A percentile compares a stretch with the other conserved stretches of the same genome.
Conservation (phyloP, 768 basidiomycete species). For the Crassisporium funariophilum region DNA sequence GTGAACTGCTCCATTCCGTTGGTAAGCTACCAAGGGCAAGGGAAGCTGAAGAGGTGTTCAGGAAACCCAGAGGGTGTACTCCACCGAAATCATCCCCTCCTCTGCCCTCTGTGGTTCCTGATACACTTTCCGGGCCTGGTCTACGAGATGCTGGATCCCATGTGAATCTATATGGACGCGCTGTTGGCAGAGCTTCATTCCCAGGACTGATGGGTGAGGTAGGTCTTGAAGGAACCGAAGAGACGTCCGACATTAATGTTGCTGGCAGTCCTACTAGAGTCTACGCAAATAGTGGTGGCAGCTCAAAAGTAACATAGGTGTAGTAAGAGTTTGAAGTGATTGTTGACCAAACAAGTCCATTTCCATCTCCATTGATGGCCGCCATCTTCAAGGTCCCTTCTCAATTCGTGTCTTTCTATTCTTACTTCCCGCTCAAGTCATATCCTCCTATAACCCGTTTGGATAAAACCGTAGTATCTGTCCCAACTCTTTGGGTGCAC, state of each 20-base stretch:
- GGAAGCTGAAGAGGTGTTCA: conserved; percentile 50
- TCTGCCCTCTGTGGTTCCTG: conserved; percentile 71
- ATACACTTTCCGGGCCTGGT: conserved; percentile 71
- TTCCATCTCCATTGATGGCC: conserved; percentile 22
- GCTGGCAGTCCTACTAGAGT: conserved; percentile 6
- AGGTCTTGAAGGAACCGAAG: conserved; percentile 60
- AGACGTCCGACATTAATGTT: conserved; percentile 44
- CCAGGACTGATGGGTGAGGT: conserved; percentile 43
- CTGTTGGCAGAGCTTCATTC: conserved; percentile 42
- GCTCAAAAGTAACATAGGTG: too few species aligned
- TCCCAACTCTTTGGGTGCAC: conserved; percentile 67
- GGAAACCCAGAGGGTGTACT: conserved; percentile 47
- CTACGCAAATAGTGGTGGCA: conserved; percentile 16
- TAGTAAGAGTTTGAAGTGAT: too few species aligned
- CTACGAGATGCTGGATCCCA: conserved; percentile 66
- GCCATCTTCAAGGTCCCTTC: conserved; percentile 27
- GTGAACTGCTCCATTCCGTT: conserved; percentile 76
- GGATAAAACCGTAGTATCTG: conserved; percentile 23
- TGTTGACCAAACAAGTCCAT: conserved; percentile 13
- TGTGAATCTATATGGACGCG: conserved; percentile 70
- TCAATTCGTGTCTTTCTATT: conserved; percentile 51
- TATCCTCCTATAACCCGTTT: conserved; percentile 42
- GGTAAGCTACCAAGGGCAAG: conserved; percentile 54
- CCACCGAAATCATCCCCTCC: conserved; percentile 64
- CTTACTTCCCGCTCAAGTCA: conserved; percentile 61